These are phyloP conservation scores for Pogostemon cablin DNA, from an alignment of 257 asterid genomes.

Conservation along the genomic window DNA sequence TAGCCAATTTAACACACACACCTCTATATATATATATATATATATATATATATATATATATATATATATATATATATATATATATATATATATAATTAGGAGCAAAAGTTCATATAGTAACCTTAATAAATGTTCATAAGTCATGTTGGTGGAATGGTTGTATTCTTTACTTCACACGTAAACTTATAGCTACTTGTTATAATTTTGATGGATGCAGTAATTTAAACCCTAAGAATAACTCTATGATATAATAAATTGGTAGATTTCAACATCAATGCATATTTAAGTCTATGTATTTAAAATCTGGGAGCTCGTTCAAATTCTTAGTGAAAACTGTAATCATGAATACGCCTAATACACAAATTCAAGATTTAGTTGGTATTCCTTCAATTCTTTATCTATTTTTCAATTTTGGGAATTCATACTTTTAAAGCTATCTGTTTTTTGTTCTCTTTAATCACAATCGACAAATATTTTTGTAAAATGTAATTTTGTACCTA, in stretches of 20 bases:
- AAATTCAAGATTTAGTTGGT: too few relatives aligned
- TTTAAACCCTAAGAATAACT: background rate
- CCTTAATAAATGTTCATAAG: conserved; percentile 29
- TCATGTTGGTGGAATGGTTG: conserved; percentile 31
- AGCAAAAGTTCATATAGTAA: background rate
- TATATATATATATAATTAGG: too few relatives aligned
- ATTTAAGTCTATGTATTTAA: background rate
- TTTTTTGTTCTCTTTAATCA: too few relatives aligned
- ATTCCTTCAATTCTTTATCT: too few relatives aligned
- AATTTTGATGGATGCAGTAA: background rate
- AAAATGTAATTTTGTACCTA: too few relatives aligned
- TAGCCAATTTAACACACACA: too few relatives aligned
- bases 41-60: too few relatives aligned
- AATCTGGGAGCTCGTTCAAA: background rate
- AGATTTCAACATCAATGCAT: conserved; percentile 36
- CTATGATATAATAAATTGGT: conserved; percentile 26
- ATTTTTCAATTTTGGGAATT: too few relatives aligned
- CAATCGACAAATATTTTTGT: too few relatives aligned
- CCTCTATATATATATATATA: too few relatives aligned
- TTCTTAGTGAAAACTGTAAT: background rate
- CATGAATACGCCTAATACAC: background rate
- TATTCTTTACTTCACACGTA: conserved; percentile 27
- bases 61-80: too few relatives aligned
- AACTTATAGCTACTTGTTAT: conserved; percentile 25
- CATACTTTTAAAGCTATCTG: too few relatives aligned